Evolutionary conservation across 2,329 filamentous ascomycete genomes (phyloP), one percentile per base, ranked within the genome.

Genomic region (Colletotrichum gigasporum): DNA sequence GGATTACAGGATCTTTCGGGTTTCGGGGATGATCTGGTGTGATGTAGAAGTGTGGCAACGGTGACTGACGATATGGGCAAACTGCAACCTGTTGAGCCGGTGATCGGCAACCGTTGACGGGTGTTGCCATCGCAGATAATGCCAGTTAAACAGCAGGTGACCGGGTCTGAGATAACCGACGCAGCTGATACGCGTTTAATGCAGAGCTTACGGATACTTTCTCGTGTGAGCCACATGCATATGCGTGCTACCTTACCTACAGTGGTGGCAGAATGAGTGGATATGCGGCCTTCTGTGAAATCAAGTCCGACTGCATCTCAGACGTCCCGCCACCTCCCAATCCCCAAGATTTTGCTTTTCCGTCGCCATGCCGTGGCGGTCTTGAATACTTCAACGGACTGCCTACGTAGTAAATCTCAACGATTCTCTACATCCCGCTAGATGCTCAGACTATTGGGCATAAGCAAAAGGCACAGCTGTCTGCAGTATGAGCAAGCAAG

Each of bases 201-300:
- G 54, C 22, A 41, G 20, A 59, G 50, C 41, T 48, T 48, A 30
- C 24, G 16, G 14, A 48, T 8, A 12, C 18, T 35, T 61, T 20
- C 50, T 47, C 26, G 26, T 55, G 14, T 24, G 30, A 54, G 58
- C 10, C 22, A 16, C 34, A 35, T 57, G 58, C 58, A 62, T 57
- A 35, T 57, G 58, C 42, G 22, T 32, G 35, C n/a, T 20, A 50
- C 34, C 52, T 28, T 57, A 37, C 20, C 18, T 20, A 11, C 4
- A 18, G 8, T 14, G 18, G 48, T 18, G 34, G 14, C 9, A 24
- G 35, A 6, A 26, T 20, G 71, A 3, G 79, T 76, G 0, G n/a
- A n/a, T n/a, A n/a, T n/a, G n/a, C n/a, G n/a, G n/a, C n/a, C n/a
- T n/a, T n/a, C n/a, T n/a, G n/a, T n/a, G n/a, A n/a, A n/a, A n/a